Evolutionary conservation across 202 grass and related monocot species (phyloP), one percentile per base, ranked within the genome.

Genomic region (Panicum hallii): DNA sequence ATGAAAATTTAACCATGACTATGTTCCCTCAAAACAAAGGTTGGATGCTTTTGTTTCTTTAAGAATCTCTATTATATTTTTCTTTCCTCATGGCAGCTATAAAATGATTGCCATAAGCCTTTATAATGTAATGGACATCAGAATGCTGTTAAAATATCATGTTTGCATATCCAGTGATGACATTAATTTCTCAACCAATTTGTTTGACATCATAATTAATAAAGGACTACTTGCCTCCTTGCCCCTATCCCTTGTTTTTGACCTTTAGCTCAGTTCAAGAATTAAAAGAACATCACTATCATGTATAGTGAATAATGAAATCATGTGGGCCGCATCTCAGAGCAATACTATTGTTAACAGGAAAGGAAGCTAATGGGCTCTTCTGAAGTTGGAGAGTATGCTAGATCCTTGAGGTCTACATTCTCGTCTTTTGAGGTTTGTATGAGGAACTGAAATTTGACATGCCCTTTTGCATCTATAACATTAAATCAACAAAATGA

Each of bases 401-500:
- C 89, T 74, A 95, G 82, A 79, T 92, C 91, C 58, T 90, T 98
- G 83, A 81, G 86, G 72, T 94, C 96, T 75, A 94, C 93, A 38
- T 88, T 98, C 75, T 98, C 89, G 5, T 92, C 75, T 63, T 79
- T 98, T 85, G 89, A 92, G 95, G 96, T 98, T 85, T 79, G 47
- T 75, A 28, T n/a, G 34, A 55, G 34, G 17, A 46, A 53, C 13
- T 62, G 20, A 78, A 47, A 43, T 52, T 82, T 48, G 46, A 19
- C 52, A 52, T 86, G 38, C 65, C 63, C 34, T 75, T 77, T 57
- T 48, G 26, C 50, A 44, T 74, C 48, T 42, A 11, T 77, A 65
- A 43, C 67, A 38, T 56, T 26, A 64, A 28, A 63, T 69, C 50
- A 75, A 67, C 49, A 79, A 41, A 41, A 11, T 56, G 1, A 46